A percentile compares a stretch with the other conserved stretches of the same genome.
These are phyloP conservation scores for Backusella australiensis DNA, from an alignment of 192 early-diverging fungal genomes.

Conservation along the genomic window DNA sequence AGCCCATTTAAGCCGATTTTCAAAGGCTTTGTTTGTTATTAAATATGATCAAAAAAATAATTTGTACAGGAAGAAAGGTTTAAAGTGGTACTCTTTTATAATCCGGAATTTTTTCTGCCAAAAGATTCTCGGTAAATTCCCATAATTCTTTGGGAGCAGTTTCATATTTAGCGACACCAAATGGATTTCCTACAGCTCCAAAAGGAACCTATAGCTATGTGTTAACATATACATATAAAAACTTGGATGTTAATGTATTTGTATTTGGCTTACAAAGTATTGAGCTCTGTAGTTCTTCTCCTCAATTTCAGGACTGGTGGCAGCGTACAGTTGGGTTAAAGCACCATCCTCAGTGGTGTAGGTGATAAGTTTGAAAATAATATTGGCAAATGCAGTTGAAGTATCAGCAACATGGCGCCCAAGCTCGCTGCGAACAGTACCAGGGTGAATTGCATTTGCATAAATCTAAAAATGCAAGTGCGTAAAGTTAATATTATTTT, in stretches of 20 bases:
- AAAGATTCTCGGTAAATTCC: slow-evolving; percentile 31
- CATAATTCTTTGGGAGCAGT: slow-evolving; percentile 20
- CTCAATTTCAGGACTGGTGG: slow-evolving; percentile 52
- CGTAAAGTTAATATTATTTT: neutral
- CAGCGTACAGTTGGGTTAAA: slow-evolving; percentile 45
- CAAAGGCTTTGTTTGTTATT: neutral
- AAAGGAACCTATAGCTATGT: slow-evolving; percentile 24
- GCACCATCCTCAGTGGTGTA: slow-evolving; percentile 41
- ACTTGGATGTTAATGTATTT: neutral
- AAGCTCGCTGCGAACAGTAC: slow-evolving; percentile 24
- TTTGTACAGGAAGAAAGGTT: neutral
- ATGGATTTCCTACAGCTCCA: neutral
- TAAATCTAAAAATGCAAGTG: slow-evolving; percentile 15
- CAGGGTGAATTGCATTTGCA: slow-evolving; percentile 31
- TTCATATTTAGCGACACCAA: neutral
- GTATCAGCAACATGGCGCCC: slow-evolving; percentile 11
- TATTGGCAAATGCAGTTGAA: neutral
- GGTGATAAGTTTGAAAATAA: slow-evolving; percentile 7
- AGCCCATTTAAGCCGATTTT: too few relatives aligned
- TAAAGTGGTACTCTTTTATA: neutral
- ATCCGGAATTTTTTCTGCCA: slow-evolving; percentile 29
- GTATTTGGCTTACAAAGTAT: slow-evolving; percentile 35
- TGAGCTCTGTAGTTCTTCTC: slow-evolving; percentile 36
- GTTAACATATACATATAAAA: neutral
- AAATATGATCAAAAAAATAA: neutral